Conservation (phyloP, 164 flowering plant genomes). For the Amborella trichopoda region DNA sequence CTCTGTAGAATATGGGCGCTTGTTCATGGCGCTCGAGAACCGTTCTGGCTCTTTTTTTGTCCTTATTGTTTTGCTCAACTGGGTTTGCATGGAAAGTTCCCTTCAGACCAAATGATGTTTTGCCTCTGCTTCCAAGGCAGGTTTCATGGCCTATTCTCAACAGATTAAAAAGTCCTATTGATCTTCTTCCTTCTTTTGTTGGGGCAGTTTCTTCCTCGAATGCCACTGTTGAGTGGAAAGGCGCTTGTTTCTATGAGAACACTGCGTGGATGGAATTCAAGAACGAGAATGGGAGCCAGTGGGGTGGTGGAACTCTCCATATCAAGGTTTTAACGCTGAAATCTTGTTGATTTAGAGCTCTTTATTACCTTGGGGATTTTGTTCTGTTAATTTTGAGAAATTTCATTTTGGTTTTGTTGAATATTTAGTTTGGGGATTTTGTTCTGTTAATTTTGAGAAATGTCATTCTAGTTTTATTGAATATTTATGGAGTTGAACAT, state of each 20-base stretch:
- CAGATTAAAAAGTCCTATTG: conserved; percentile 37
- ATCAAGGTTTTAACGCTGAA: conserved; percentile 45
- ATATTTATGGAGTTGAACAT: too few species aligned
- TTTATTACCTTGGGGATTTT: too few species aligned
- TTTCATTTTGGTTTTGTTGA: too few species aligned
- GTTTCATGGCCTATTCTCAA: conserved; percentile 74
- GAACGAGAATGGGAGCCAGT: conserved; percentile 50
- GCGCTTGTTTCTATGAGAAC: conserved; percentile 76
- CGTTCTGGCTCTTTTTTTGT: neutral
- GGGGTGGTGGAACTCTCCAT: conserved; percentile 94
- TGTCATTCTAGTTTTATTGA: too few species aligned
- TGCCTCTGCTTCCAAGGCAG: conserved; percentile 63
- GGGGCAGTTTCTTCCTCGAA: conserved; percentile 45
- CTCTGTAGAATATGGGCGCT: too few species aligned
- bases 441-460: too few species aligned
- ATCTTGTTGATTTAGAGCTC: too few species aligned
- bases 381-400: too few species aligned
- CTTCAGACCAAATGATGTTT: conserved; percentile 45
- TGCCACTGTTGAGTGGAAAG: conserved; percentile 58
- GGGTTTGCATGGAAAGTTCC: conserved; percentile 26
- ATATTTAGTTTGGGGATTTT: too few species aligned
- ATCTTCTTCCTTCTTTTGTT: conserved; percentile 71
- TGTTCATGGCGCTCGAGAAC: neutral
- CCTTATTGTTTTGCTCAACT: conserved; percentile 2
- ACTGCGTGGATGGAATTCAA: conserved; percentile 83